phyloP scores from a whole-genome alignment of 768 basidiomycete genomes.

The Coprinellus micaceus region DNA sequence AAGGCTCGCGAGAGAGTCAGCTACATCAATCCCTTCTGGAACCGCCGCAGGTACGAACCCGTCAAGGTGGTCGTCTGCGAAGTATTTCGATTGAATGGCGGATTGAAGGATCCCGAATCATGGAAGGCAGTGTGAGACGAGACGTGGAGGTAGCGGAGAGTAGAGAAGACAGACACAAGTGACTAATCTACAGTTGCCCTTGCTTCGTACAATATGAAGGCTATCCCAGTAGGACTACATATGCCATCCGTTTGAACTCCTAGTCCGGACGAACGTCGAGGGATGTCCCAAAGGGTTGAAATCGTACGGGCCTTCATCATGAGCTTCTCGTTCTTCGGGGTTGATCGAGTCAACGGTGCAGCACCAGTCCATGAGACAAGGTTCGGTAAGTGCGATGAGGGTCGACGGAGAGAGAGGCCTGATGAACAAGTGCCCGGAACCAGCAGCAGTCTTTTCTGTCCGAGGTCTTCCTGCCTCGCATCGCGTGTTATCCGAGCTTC shows the following conservation, averaged over 20 bases:
- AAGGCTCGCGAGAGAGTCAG: constrained; percentile 19
- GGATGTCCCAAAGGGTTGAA: background rate
- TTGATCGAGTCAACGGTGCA: constrained; percentile 6
- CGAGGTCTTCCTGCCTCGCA: too few species aligned
- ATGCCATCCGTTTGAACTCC: too few species aligned
- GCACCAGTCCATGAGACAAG: constrained; percentile 40
- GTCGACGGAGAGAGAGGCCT: constrained; percentile 36
- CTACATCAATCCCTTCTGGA: background rate
- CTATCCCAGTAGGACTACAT: too few species aligned
- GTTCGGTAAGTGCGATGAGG: constrained; percentile 41
- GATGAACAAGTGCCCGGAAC: constrained; percentile 10
- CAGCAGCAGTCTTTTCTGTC: background rate
- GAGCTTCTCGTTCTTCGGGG: background rate
- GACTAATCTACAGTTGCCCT: too few species aligned
- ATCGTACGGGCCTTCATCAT: too few species aligned
- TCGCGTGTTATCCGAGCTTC: background rate
- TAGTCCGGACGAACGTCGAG: background rate
- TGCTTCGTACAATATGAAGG: too few species aligned
- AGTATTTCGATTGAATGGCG: background rate
- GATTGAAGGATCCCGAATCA: background rate
- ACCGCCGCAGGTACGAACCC: background rate
- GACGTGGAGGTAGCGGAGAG: background rate
- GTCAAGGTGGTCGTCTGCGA: background rate
- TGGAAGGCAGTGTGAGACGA: background rate
- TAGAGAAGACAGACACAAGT: too few species aligned